Evolutionary conservation across 2,329 filamentous ascomycete genomes (phyloP).

Genomic region (Clarireedia hainanense): DNA sequence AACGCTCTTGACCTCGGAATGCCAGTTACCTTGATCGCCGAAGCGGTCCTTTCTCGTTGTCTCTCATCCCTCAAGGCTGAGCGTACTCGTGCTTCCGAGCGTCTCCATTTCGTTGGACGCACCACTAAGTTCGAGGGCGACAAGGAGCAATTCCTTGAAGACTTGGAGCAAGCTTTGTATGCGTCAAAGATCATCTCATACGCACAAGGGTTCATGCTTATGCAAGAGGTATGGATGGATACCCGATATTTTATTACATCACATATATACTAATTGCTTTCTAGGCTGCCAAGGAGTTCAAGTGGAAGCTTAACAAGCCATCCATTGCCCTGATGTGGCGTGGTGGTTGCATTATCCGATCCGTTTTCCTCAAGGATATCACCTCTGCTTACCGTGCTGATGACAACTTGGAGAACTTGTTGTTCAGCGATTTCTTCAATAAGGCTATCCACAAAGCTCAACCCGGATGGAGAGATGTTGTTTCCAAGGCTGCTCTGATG

Average conservation of each 20-base stretch:
- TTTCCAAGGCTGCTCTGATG: conserved; percentile 85
- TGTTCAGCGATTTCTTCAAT: conserved; percentile 99
- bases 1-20: conserved; percentile 97
- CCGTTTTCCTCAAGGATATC: conserved; percentile 99
- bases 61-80: conserved; percentile 90
- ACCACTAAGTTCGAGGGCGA: conserved; percentile 76
- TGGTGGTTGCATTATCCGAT: conserved; percentile 99
- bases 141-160: conserved; percentile 87
- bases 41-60: conserved; percentile 93
- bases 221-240: conserved; percentile 68
- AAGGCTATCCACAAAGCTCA: conserved; percentile 97
- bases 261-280: conserved; percentile 21
- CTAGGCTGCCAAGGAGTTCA: conserved; percentile 88
- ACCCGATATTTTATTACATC: not conserved
- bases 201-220: conserved; percentile 99
- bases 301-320: conserved; percentile 99
- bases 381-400: conserved; percentile 92
- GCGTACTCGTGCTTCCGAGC: conserved; percentile 71
- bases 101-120: conserved; percentile 69
- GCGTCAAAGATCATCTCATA: conserved; percentile 99
- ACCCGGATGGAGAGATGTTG: conserved; percentile 82
- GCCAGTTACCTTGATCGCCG: conserved; percentile 96
- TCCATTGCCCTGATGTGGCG: conserved; percentile 99
- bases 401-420: conserved; percentile 92
- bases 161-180: conserved; percentile 98